phyloP scores from a whole-genome alignment of 169 alveolate species.

The Plasmodium fragile region DNA sequence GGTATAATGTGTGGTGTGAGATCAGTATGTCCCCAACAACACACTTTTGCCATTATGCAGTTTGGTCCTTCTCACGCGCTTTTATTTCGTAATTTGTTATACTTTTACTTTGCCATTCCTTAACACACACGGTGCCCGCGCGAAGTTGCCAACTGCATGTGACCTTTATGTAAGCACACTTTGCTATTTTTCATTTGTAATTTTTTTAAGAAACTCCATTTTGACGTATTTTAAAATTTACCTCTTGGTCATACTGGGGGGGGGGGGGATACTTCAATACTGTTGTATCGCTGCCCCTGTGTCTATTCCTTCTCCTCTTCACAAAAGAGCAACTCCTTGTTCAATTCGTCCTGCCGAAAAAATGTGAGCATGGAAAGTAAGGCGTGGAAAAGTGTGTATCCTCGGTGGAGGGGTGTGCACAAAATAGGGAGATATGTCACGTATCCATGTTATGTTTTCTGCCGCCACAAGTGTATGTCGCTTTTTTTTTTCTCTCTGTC shows the following conservation, averaged over 20 bases:
- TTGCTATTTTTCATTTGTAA: background rate
- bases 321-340: conserved; percentile 18
- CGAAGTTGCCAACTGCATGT: background rate
- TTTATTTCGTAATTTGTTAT: background rate
- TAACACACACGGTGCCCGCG: background rate
- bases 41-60: background rate
- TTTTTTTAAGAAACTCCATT: background rate
- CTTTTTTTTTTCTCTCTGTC: background rate
- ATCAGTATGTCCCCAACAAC: background rate
- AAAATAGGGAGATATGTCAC: background rate
- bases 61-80: background rate
- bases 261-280: background rate
- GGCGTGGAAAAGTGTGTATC: background rate
- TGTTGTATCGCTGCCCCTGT: background rate
- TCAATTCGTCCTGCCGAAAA: conserved; percentile 55
- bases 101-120: background rate
- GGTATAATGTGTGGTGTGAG: background rate
- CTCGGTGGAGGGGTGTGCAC: background rate
- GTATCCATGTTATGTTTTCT: background rate
- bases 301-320: conserved; percentile 48
- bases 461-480: background rate
- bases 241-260: background rate
- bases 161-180: background rate
- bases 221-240: background rate
- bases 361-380: background rate